Evolutionary conservation across 768 basidiomycete genomes (phyloP), one percentile per base, ranked within the genome.

Genomic region (Pholiota molesta): DNA sequence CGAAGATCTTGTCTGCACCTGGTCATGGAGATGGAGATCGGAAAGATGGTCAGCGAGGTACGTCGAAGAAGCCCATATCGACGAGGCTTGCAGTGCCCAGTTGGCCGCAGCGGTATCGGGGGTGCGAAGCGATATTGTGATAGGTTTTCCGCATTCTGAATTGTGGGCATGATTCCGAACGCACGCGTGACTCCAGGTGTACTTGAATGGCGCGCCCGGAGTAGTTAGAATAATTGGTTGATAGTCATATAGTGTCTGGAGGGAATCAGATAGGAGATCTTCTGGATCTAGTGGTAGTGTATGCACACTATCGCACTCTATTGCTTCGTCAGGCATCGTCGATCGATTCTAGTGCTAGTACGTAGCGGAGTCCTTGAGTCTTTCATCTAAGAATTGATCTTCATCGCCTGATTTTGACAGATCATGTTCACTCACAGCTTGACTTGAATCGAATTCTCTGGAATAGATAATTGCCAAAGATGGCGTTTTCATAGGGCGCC

Each of bases 41-140:
- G 79, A 72, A 33, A 92, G 59, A 64, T 91, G 85, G 70, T 91
- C 85, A 51, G 88, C 87, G 47, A 92, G 72, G 74, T 85, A 90
- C 45, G 84, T 72, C 16, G 91, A 84, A 5, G 91, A 81, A 6
- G 79, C 75, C 92, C 90, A 94, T 68, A 93, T 85, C 16, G 89
- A 88, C 23, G 89, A 87, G 1, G 91, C 92, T 61, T 94, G 91
- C 2, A 93, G 73, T 1, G 83, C 78, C 91, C 91, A 93, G 68
- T 92, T 91, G 17, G 80, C 77, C 21, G 87, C 76, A 11, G 81
- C 75, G 11, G 90, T 88, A 68, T 92, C 88, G 11, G 91, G 90
- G 1, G 83, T 87, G 14, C 71, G 69, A 45, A 91, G 73, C 0
- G 78, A 76, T 54, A 91, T 78, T 33, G 64, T 67, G 33, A 61